Evolutionary conservation across 2,329 filamentous ascomycete species (phyloP).

Genomic region (Fusarium pininemorale): DNA sequence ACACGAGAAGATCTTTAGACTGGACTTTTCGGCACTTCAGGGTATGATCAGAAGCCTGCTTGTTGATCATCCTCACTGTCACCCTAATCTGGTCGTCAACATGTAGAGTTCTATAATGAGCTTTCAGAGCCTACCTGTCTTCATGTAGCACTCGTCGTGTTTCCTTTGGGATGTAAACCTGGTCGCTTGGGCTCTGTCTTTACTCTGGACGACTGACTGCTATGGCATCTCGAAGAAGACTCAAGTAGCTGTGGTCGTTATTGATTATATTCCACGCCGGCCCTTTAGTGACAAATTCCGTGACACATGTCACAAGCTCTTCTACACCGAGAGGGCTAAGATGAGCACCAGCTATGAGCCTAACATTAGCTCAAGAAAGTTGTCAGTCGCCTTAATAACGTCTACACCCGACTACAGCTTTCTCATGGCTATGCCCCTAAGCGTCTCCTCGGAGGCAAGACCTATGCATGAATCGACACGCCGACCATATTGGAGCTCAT

Average conservation of each 20-base stretch:
- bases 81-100: too few relatives aligned
- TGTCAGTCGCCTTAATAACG: background rate
- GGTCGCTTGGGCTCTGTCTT: too few relatives aligned
- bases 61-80: background rate
- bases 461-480: background rate
- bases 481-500: background rate
- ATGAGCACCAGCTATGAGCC: background rate
- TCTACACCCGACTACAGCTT: rapidly evolving
- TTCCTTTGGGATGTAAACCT: too few relatives aligned
- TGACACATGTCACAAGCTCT: background rate
- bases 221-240: too few relatives aligned
- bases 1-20: background rate
- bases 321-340: background rate
- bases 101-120: too few relatives aligned
- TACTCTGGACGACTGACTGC: too few relatives aligned
- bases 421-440: background rate
- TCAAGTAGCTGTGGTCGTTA: too few relatives aligned
- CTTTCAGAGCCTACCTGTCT: too few relatives aligned
- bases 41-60: background rate
- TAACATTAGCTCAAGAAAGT: background rate
- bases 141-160: too few relatives aligned
- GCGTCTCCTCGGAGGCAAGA: background rate
- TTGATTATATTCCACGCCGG: too few relatives aligned
- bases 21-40: background rate
- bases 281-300: background rate